Evolutionary conservation across 306 rosid genomes (phyloP).

Genomic region (Macrotyloma uniflorum): DNA sequence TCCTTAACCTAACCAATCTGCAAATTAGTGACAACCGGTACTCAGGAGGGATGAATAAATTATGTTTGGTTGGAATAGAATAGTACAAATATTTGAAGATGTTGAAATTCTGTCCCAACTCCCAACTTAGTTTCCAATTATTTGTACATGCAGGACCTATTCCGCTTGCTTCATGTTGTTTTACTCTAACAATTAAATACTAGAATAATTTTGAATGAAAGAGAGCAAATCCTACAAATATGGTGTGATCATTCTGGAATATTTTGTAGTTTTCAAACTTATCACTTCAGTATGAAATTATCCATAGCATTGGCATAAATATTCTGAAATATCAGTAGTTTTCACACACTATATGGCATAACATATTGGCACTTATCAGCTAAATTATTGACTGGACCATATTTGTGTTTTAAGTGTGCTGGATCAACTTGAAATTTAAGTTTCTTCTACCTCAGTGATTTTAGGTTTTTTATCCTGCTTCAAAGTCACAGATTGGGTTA

Average conservation of each 20-base stretch:
- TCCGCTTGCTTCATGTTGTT: not conserved
- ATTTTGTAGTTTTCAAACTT: not conserved
- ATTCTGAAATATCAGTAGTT: not conserved
- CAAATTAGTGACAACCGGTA: not conserved
- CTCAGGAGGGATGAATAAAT: not conserved
- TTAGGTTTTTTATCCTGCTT: slow-evolving; percentile 14
- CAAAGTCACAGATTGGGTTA: not conserved
- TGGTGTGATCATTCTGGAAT: not conserved
- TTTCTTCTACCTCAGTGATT: not conserved
- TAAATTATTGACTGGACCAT: not conserved
- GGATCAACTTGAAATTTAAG: not conserved
- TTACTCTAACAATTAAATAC: not conserved
- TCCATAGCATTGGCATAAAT: not conserved
- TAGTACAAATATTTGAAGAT: not conserved
- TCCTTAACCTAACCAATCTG: not conserved
- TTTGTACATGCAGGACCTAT: not conserved
- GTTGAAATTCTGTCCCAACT: not conserved
- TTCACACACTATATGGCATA: not conserved
- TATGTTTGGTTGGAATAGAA: not conserved
- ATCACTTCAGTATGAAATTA: slow-evolving; percentile 6
- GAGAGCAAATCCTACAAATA: not conserved
- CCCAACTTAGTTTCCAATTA: not conserved
- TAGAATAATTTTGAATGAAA: not conserved
- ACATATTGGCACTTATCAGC: not conserved
- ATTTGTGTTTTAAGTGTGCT: slow-evolving; percentile 2